Conservation (phyloP, 768 basidiomycete genomes). For the Candolleomyces aberdarensis region DNA sequence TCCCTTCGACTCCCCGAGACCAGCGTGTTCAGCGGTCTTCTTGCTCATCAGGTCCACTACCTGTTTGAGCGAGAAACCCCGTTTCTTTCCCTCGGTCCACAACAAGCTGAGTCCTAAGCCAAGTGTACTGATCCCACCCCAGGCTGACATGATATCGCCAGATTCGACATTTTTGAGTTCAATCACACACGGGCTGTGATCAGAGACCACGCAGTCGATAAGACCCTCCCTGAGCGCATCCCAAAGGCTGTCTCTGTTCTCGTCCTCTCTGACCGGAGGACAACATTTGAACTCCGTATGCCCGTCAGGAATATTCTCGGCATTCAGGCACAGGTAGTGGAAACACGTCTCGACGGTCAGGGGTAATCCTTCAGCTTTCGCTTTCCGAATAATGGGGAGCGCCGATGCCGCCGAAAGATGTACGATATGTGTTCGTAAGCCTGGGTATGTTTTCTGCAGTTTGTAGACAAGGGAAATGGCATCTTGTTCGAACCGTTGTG, state of each 20-base stretch:
- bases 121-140: slow-evolving; percentile 93
- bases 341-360: slow-evolving; percentile 97
- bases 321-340: slow-evolving; percentile 84
- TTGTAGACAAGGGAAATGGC: slow-evolving; percentile 77
- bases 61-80: slow-evolving; percentile 53
- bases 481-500: slow-evolving; percentile 71
- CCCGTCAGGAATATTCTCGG: slow-evolving; percentile 70
- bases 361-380: slow-evolving; percentile 58
- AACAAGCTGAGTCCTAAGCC: slow-evolving; percentile 86
- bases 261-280: slow-evolving; percentile 79
- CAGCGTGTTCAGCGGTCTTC: slow-evolving; percentile 77
- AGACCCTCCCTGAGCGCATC: slow-evolving; percentile 74
- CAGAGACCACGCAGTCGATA: slow-evolving; percentile 93
- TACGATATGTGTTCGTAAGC: slow-evolving; percentile 87
- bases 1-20: slow-evolving; percentile 70
- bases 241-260: slow-evolving; percentile 79
- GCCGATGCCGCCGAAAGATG: slow-evolving; percentile 88
- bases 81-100: slow-evolving; percentile 77
- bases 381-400: slow-evolving; percentile 70
- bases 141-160: slow-evolving; percentile 84
- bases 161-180: slow-evolving; percentile 76
- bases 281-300: slow-evolving; percentile 93
- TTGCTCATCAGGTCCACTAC: slow-evolving; percentile 75
- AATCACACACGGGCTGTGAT: slow-evolving; percentile 89
- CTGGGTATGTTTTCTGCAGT: slow-evolving; percentile 59